Base-by-base conservation (phyloP, 768 basidiomycete species). In the Agaricus blazei region DNA sequence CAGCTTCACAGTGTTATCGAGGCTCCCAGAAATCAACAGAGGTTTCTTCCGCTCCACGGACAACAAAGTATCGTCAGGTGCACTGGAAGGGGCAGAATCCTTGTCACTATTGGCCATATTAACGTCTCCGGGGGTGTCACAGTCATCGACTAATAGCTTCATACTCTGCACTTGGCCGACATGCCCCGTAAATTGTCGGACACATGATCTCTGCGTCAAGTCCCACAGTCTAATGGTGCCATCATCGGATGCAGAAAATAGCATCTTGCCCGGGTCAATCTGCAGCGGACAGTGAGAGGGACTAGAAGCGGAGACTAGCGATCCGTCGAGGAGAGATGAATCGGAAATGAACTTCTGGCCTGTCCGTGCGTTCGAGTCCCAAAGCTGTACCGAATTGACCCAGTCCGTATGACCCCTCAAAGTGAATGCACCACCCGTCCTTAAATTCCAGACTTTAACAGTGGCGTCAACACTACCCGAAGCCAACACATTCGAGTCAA, bases 181-280 rank as follows among this genome's bases (percentile, higher is more conserved):
- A 69, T 99, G 97, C 0, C 94, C 97, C 24, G 75, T 78, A 67
- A 97, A 90, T 58, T 86, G 84, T 11, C 88, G 83, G 40, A 96
- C 80, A 66, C 94, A 98, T 2, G 84, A 81, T 46, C 91, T 80
- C 23, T 74, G 73, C 27, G 81, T 83, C 42, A 99, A 80, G 69
- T 98, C 96, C 97, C 96, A 99, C 4, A 99, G 80, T 56, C 86
- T 87, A 68, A 98, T 92, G 3, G 88, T 85, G 27, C 89, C 90
- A 67, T 98, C 97, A 66, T 98, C 97, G 7, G 93, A 94, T 3
- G 93, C 93, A 7, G 94, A 97, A 74, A 99, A 97, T 27, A 99
- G 78, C 89, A 98, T 93, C 73, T 97, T 95, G 50, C 93, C 92
- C 14, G 84, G 78, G 54, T 87, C 81, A 56, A 91, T 87, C 49